Evolutionary conservation across 1,139 yeast species (phyloP).

Genomic region (Magnusiomyces sp.): DNA sequence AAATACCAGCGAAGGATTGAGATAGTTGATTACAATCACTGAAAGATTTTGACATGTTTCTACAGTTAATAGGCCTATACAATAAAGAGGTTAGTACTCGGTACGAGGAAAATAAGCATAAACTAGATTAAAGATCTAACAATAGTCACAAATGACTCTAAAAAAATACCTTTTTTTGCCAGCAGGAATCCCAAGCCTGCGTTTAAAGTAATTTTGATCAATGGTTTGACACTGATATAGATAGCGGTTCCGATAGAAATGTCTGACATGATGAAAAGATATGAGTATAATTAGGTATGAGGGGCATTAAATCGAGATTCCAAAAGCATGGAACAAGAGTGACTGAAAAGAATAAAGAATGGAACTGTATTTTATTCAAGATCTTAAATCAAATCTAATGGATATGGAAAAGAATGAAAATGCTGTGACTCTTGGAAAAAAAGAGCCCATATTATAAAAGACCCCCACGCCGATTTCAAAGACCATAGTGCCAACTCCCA

Average conservation of each 20-base stretch:
- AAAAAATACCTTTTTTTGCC: slow-evolving; percentile 47
- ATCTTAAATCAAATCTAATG: too few relatives aligned
- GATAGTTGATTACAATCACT: slow-evolving; percentile 58
- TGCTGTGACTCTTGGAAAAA: too few relatives aligned
- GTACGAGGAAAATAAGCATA: not conserved
- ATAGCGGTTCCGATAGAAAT: slow-evolving; percentile 58
- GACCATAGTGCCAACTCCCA: too few relatives aligned
- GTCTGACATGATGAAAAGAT: slow-evolving; percentile 12
- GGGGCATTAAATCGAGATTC: too few relatives aligned
- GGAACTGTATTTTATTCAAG: too few relatives aligned
- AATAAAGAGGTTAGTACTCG: not conserved
- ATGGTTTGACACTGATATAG: slow-evolving; percentile 77
- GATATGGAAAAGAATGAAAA: too few relatives aligned
- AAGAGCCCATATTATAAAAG: too few relatives aligned
- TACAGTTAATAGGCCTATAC: slow-evolving; percentile 46
- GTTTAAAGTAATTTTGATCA: slow-evolving; percentile 73
- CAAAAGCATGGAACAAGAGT: too few relatives aligned
- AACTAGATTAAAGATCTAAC: not conserved
- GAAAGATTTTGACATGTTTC: slow-evolving; percentile 62
- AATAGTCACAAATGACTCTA: not conserved
- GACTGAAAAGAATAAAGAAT: too few relatives aligned
- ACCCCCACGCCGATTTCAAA: too few relatives aligned
- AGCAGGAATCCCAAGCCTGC: slow-evolving; percentile 59
- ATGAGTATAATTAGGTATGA: too few relatives aligned
- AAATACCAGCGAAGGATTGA: slow-evolving; percentile 74